Conservation (phyloP, 768 basidiomycete species). For the Rhizopogon roseolus region DNA sequence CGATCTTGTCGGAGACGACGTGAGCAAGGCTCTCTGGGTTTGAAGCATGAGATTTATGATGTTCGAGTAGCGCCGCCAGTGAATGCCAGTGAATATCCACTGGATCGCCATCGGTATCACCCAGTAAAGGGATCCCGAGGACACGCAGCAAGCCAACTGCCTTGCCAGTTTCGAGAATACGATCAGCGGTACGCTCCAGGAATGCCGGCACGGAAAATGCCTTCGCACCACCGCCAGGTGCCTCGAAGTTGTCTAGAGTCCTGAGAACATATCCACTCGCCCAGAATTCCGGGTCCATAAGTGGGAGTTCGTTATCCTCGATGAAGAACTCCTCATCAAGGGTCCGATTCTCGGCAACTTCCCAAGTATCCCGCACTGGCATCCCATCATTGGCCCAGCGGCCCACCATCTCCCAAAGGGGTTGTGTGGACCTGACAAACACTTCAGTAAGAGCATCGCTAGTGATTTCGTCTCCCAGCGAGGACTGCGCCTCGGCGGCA, state of each 20-base stretch:
- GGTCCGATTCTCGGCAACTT: conserved; percentile 10
- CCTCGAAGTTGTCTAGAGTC: conserved; percentile 28
- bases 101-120: conserved; percentile 19
- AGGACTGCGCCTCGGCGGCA: conserved; percentile 52
- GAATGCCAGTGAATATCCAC: conserved; percentile 34
- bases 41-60: conserved; percentile 29
- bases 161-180: conserved; percentile 67
- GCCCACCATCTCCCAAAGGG: conserved; percentile 69
- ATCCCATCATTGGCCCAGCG: conserved; percentile 73
- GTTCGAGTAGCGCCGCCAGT: conserved; percentile 37
- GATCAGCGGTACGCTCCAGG: conserved; percentile 53
- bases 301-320: conserved; percentile 59
- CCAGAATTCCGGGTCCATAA: conserved; percentile 78
- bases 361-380: conserved; percentile 39
- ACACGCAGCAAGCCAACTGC: conserved; percentile 69
- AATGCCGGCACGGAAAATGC: conserved; percentile 48
- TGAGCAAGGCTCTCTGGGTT: conserved; percentile 60
- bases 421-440: conserved; percentile 60
- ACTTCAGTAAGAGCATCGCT: conserved; percentile 56
- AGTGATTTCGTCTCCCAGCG: conserved; percentile 51
- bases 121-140: conserved; percentile 29
- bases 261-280: conserved; percentile 62
- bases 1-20: conserved; percentile 58
- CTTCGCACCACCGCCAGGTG: conserved; percentile 16
- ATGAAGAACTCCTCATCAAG: conserved; percentile 81